Percentiles rank a stretch among this genome's conserved stretches.
phyloP scores from a whole-genome alignment of 352 stramenopile species.

The Phytopythium helicoides region DNA sequence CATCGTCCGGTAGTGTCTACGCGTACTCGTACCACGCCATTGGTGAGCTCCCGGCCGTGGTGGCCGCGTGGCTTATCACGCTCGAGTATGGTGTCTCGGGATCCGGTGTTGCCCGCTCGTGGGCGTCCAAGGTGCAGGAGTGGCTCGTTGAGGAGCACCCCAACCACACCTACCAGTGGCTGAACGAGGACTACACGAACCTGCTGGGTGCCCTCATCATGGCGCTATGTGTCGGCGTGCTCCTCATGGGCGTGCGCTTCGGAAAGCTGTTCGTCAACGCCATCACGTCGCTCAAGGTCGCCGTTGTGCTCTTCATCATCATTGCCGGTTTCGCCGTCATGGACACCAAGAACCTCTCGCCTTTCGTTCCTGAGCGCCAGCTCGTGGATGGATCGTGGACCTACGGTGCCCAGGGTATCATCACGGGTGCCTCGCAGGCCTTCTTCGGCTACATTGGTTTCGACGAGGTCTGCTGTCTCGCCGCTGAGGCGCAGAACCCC shows the following conservation, averaged over 20 bases:
- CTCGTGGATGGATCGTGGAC: conserved; percentile 28
- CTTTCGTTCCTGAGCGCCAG: conserved; percentile 64
- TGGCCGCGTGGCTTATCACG: conserved; percentile 88
- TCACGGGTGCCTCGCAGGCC: conserved; percentile 79
- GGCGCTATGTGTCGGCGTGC: conserved; percentile 48
- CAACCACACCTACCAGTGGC: conserved; percentile 36
- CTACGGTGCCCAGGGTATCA: conserved; percentile 77
- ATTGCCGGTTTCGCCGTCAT: conserved; percentile 85
- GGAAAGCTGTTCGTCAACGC: conserved; percentile 89
- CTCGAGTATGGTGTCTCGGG: conserved; percentile 93
- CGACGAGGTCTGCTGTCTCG: conserved; percentile 95
- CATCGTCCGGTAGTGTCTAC: conserved; percentile 90
- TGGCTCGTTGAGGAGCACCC: conserved; percentile 69
- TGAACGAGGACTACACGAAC: conserved; percentile 67
- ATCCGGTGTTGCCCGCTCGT: conserved; percentile 89
- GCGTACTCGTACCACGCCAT: conserved; percentile 92
- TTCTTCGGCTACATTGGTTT: conserved; percentile 98
- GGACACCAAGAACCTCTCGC: conserved; percentile 73
- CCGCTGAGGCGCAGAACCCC: conserved; percentile 85
- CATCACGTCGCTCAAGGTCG: conserved; percentile 89
- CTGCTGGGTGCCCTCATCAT: conserved; percentile 83
- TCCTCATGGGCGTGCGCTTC: conserved; percentile 85
- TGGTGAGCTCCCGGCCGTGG: conserved; percentile 91
- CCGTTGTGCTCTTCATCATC: conserved; percentile 93
- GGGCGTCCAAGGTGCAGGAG: conserved; percentile 93